Base-by-base conservation (phyloP, 2,329 filamentous ascomycete genomes). In the Chaetomium sp. region DNA sequence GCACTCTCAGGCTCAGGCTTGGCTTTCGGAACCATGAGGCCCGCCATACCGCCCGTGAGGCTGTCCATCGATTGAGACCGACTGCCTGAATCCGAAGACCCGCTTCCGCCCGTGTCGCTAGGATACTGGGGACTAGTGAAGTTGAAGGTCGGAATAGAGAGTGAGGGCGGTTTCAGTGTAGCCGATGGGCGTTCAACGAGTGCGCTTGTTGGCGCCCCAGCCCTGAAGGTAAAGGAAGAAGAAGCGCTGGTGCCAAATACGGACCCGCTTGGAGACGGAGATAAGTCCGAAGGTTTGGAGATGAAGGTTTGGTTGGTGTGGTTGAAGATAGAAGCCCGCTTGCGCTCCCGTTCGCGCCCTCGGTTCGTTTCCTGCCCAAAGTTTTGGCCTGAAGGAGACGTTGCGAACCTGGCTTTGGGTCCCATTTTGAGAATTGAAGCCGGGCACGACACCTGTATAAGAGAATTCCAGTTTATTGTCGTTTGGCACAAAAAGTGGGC, bases 291-390 rank as follows among this genome's bases (percentile, higher is more conserved):
- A 2, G 65, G 60, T 47, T 69, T 65, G 21, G 60, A 65, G 51
- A 65, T 45, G 62, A 66, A 65, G 21, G 59, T 60, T 21, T 59
- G 45, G 56, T 69, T 69, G 49, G 50, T 50, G 21, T 60, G 57
- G 6, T 25, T 63, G 61, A 67, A 69, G 21, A 69, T 42, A 19
- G 62, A 35, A 42, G 54, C 3, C 38, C 23, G 47, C 25, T 45
- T 64, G 54, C 47, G 51, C 6, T 31, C 42, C 38, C 23, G 47
- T n/a, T 45, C 61, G 54, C 47, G 51, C 6, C 23, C 42, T 38
- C 45, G 35, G n/a, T 6, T 50, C 1, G 8, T 21, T 33, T 55
- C 25, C 55, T 35, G 54, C 10, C 51, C 31, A 7, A 51, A 51
- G 21, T 42, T 47, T 49, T 58, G 13, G 19, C 59, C 13, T 0